These are phyloP conservation scores for Bretschneidera sinensis DNA, from an alignment of 345 rosid species.

Conservation along the genomic window DNA sequence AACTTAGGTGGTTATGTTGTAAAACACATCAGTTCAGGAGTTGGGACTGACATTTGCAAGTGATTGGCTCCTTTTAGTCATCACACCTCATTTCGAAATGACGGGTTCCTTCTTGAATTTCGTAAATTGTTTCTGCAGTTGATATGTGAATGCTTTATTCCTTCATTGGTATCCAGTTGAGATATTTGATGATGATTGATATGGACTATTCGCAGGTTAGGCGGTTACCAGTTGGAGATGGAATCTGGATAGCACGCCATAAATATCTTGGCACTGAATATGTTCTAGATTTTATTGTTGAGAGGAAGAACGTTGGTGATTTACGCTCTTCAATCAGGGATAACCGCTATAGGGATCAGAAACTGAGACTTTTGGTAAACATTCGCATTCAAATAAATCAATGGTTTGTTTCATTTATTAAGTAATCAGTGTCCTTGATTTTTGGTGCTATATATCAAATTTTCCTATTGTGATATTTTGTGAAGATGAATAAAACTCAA, in stretches of 20 bases:
- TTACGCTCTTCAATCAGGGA: conserved; percentile 80
- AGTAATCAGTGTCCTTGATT: too few species aligned
- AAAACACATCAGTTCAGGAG: too few species aligned
- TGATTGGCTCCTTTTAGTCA: too few species aligned
- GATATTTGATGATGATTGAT: conserved; percentile 4
- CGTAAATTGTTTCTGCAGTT: conserved; percentile 1
- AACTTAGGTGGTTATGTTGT: too few species aligned
- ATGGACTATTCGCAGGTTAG: conserved; percentile 51
- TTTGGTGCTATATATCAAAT: too few species aligned
- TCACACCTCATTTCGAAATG: too few species aligned
- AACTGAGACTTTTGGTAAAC: conserved; percentile 74
- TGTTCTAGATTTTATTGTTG: conserved; percentile 92
- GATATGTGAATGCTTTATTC: conserved; percentile 5
- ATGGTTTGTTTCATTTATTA: too few species aligned
- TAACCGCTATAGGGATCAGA: conserved; percentile 87
- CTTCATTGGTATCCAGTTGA: neutral
- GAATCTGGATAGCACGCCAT: conserved; percentile 89
- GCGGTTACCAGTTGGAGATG: conserved; percentile 84
- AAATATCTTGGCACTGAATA: conserved; percentile 53
- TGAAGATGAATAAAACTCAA: too few species aligned
- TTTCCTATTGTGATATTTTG: too few species aligned
- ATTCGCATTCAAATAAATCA: conserved; percentile 4
- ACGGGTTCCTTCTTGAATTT: conserved; percentile 1
- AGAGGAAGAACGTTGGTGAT: conserved; percentile 84
- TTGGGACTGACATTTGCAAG: too few species aligned